Percentiles rank a stretch among this genome's conserved stretches.
phyloP scores from a whole-genome alignment of 371 early-diverging fungal species.

The Mortierella sp. region DNA sequence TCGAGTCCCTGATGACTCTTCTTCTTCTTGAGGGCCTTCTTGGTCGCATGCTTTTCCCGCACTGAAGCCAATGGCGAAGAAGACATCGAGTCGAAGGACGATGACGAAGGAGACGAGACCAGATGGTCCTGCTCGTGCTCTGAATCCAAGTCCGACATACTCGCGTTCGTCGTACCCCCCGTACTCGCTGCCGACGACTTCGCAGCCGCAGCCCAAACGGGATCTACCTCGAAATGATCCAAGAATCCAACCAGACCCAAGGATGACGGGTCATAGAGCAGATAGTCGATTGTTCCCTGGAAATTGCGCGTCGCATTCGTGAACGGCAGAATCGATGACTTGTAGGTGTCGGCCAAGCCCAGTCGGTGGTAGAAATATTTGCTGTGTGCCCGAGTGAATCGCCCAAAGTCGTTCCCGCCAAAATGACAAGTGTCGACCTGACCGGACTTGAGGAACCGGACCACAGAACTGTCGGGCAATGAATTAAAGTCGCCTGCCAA shows the following conservation, averaged over 20 bases:
- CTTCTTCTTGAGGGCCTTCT: conserved; percentile 4
- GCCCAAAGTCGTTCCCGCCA: conserved; percentile 84
- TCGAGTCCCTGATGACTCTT: conserved; percentile 15
- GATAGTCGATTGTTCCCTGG: conserved; percentile 95
- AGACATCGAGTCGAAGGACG: conserved; percentile 8
- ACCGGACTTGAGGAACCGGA: conserved; percentile 81
- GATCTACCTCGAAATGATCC: conserved; percentile 45
- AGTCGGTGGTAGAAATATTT: conserved; percentile 75
- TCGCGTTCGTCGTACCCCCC: not conserved
- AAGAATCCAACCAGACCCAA: conserved; percentile 50
- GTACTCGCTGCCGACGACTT: not conserved
- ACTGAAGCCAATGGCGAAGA: not conserved
- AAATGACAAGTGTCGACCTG: conserved; percentile 80
- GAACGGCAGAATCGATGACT: conserved; percentile 82
- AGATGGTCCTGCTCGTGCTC: conserved; percentile 30
- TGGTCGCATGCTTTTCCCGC: conserved; percentile 7
- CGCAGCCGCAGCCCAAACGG: not conserved
- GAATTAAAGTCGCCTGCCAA: conserved; percentile 99
- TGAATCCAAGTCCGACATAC: conserved; percentile 30
- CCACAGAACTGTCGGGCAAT: conserved; percentile 89
- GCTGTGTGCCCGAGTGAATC: conserved; percentile 82
- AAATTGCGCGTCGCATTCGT: conserved; percentile 95
- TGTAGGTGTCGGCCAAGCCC: conserved; percentile 78
- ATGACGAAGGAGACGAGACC: conserved; percentile 12
- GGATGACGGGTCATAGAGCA: conserved; percentile 80